These are phyloP conservation scores for Collybia nuda DNA, from an alignment of 768 basidiomycete species.

Conservation along the genomic window DNA sequence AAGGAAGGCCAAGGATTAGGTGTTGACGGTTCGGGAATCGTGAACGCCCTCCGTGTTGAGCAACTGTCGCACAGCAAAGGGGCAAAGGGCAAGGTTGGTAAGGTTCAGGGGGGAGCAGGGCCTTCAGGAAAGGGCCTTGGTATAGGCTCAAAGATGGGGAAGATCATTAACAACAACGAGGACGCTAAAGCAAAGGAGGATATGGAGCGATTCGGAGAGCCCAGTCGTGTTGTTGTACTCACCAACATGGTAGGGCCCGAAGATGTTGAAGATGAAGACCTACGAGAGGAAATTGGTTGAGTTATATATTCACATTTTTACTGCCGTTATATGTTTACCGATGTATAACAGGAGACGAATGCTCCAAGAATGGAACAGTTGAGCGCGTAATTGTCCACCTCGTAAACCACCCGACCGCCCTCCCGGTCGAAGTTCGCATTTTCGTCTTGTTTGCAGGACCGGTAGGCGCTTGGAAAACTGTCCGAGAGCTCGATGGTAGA, in stretches of 20 bases:
- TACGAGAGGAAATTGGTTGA: constrained; percentile 86
- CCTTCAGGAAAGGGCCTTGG: constrained; percentile 36
- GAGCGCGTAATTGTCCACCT: constrained; percentile 86
- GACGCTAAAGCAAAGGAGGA: constrained; percentile 79
- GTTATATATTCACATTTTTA: constrained; percentile 7
- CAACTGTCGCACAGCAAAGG: constrained; percentile 48
- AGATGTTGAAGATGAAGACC: constrained; percentile 82
- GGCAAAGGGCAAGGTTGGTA: constrained; percentile 35
- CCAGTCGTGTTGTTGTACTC: constrained; percentile 86
- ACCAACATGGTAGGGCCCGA: constrained; percentile 87
- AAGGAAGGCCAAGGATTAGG: constrained; percentile 93
- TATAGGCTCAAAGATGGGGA: constrained; percentile 73
- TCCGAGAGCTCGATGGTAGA: constrained; percentile 89
- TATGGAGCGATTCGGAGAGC: constrained; percentile 79
- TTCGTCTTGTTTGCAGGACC: constrained; percentile 92
- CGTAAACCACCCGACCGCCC: constrained; percentile 61
- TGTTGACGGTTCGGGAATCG: constrained; percentile 78
- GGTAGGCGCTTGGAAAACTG: constrained; percentile 94
- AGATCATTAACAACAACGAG: constrained; percentile 89
- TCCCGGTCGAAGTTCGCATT: constrained; percentile 84
- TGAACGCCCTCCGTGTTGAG: constrained; percentile 86
- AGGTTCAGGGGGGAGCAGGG: constrained; percentile 30
- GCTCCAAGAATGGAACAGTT: constrained; percentile 87
- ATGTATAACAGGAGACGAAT: constrained; percentile 74
- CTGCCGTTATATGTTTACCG: neutral